Conservation (phyloP, 805 yeast genomes). For the Metschnikowia colocasiae region DNA sequence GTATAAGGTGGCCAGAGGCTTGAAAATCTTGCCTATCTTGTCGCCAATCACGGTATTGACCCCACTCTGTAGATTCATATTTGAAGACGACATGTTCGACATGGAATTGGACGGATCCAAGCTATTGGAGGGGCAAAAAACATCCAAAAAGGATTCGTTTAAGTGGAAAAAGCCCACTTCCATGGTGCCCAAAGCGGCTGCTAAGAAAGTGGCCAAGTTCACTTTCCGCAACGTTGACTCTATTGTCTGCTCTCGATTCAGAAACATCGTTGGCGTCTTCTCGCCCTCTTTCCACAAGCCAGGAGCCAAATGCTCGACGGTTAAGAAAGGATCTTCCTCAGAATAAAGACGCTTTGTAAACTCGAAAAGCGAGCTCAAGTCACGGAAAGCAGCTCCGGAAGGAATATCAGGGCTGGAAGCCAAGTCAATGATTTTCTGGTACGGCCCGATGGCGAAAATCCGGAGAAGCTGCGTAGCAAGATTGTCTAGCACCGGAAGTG, state of each 20-base stretch:
- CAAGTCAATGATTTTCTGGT: constrained; percentile 67
- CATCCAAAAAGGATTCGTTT: constrained; percentile 79
- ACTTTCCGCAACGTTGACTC: constrained; percentile 73
- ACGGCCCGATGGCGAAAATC: constrained; percentile 67
- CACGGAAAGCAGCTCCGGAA: constrained; percentile 62
- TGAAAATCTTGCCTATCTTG: constrained; percentile 57
- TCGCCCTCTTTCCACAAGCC: constrained; percentile 67
- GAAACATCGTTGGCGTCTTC: constrained; percentile 53
- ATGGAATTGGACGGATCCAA: constrained; percentile 47
- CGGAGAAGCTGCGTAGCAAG: constrained; percentile 77
- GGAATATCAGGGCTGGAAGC: constrained; percentile 65
- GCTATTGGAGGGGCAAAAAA: constrained; percentile 75
- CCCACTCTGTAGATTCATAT: constrained; percentile 33
- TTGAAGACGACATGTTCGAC: constrained; percentile 31
- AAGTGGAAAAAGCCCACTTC: constrained; percentile 85
- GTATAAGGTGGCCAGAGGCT: constrained; percentile 74
- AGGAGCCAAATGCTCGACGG: constrained; percentile 66
- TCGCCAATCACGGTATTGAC: constrained; percentile 35
- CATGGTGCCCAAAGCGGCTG: constrained; percentile 81
- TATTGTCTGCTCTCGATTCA: constrained; percentile 58
- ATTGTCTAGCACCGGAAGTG: constrained; percentile 76
- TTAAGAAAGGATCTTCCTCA: constrained; percentile 68
- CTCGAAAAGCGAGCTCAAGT: constrained; percentile 71
- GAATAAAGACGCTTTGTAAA: constrained; percentile 68
- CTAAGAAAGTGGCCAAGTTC: constrained; percentile 80